Percentiles rank a stretch among this genome's conserved stretches.
Conservation (phyloP, 2,329 filamentous ascomycete genomes). For the Aureobasidium sp. region DNA sequence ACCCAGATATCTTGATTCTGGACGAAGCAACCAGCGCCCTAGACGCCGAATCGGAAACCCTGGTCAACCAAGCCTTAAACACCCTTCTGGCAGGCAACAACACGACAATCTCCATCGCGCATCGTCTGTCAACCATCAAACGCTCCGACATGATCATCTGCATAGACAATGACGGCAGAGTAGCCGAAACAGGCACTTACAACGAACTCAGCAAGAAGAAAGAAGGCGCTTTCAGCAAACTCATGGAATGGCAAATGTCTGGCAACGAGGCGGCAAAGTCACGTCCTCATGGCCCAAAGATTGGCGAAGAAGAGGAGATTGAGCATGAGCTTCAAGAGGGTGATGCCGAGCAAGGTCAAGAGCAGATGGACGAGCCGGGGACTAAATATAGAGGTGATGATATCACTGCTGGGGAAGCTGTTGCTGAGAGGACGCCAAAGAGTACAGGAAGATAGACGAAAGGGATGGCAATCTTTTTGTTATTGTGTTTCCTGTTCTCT, state of each 20-base stretch:
- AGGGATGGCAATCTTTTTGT: no score
- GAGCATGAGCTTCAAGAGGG: background rate
- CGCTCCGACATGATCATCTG: constrained; percentile 92
- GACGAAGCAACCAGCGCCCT: constrained; percentile 93
- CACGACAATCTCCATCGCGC: constrained; percentile 96
- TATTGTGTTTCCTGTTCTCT: background rate
- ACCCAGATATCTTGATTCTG: constrained; percentile 92
- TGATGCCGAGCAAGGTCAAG: constrained; percentile 4
- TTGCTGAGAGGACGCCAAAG: constrained; percentile 9
- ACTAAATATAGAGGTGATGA: constrained; percentile 13
- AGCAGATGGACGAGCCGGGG: constrained; percentile 3
- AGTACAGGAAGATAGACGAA: background rate
- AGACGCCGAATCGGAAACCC: constrained; percentile 91
- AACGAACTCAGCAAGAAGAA: constrained; percentile 62
- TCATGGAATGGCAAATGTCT: constrained; percentile 99
- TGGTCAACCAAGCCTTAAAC: constrained; percentile 84
- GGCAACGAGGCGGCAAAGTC: constrained; percentile 53
- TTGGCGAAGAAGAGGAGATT: constrained; percentile 15
- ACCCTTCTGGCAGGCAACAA: constrained; percentile 76
- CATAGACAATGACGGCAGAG: constrained; percentile 73
- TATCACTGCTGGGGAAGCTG: constrained; percentile 2
- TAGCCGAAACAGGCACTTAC: constrained; percentile 87
- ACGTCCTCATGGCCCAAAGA: constrained; percentile 12
- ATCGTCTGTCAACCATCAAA: constrained; percentile 93
- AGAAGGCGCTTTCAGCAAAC: constrained; percentile 78